A percentile compares a stretch with the other conserved stretches of the same genome.
Evolutionary conservation across 2,329 filamentous ascomycete species (phyloP).

Genomic region (Chlorencoelia australis): DNA sequence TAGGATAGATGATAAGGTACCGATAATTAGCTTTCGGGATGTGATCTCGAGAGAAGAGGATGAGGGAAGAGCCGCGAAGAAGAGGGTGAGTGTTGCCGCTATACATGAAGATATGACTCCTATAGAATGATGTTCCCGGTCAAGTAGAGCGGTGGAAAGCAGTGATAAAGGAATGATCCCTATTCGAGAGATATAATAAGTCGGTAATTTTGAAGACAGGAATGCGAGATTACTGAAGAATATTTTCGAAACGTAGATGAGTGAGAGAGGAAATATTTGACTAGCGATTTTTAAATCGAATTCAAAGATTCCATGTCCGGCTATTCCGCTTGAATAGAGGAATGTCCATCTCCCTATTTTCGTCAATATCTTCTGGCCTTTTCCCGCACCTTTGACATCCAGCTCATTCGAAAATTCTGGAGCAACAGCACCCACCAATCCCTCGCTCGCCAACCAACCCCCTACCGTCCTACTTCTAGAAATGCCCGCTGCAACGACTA

Average conservation of each 20-base stretch:
- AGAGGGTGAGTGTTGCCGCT: slow-evolving; percentile 39
- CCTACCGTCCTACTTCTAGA: no score
- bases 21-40: slow-evolving; percentile 29
- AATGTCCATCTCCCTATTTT: slow-evolving; percentile 22
- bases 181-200: slow-evolving; percentile 42
- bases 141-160: slow-evolving; percentile 36
- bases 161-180: slow-evolving; percentile 39
- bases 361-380: slow-evolving; percentile 22
- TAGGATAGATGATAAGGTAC: slow-evolving; percentile 41
- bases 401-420: slow-evolving; percentile 22
- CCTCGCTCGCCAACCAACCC: slow-evolving; percentile 32
- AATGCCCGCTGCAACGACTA: slow-evolving; percentile 37
- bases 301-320: slow-evolving; percentile 43
- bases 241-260: slow-evolving; percentile 40
- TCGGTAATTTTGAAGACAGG: slow-evolving; percentile 40
- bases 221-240: slow-evolving; percentile 44
- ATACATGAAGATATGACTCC: slow-evolving; percentile 39
- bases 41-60: slow-evolving; percentile 33
- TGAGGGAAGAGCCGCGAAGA: no score
- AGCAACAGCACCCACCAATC: slow-evolving; percentile 29
- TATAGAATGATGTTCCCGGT: slow-evolving; percentile 36
- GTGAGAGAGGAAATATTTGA: slow-evolving; percentile 37
- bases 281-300: slow-evolving; percentile 38
- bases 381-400: slow-evolving; percentile 23
- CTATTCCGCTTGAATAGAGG: slow-evolving; percentile 34